phyloP scores from a whole-genome alignment of 805 yeast genomes.

The Ogataea degrootiae region DNA sequence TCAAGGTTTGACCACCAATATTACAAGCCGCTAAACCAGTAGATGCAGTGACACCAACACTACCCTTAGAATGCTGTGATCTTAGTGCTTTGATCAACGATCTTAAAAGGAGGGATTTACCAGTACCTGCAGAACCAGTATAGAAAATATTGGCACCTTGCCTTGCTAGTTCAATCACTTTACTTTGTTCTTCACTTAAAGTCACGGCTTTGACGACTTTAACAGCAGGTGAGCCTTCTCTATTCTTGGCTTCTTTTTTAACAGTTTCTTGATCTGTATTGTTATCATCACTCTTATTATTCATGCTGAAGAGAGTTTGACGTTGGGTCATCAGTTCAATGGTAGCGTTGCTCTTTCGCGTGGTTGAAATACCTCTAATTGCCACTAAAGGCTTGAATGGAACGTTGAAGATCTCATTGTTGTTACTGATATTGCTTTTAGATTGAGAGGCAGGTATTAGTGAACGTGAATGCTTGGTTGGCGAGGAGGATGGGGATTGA shows the following conservation, averaged over 20 bases:
- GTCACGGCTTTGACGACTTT: slow-evolving; percentile 23
- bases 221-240: not conserved
- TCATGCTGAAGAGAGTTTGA: slow-evolving; percentile 3
- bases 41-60: slow-evolving; percentile 76
- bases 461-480: not conserved
- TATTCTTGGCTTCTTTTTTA: not conserved
- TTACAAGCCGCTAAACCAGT: slow-evolving; percentile 83
- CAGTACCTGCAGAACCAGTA: slow-evolving; percentile 98
- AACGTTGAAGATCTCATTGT: no score
- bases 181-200: slow-evolving; percentile 58
- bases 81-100: slow-evolving; percentile 53
- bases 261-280: no score
- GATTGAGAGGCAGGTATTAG: not conserved
- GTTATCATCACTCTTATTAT: not conserved
- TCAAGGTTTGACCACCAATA: slow-evolving; percentile 74
- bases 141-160: slow-evolving; percentile 72
- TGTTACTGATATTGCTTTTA: no score
- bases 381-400: not conserved
- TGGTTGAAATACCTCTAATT: slow-evolving; percentile 8
- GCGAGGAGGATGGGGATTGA: not conserved
- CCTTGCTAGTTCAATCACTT: slow-evolving; percentile 57
- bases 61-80: slow-evolving; percentile 38
- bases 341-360: slow-evolving; percentile 3
- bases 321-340: slow-evolving; percentile 20
- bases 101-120: slow-evolving; percentile 83